phyloP scores from a whole-genome alignment of 768 basidiomycete genomes.

The Tulasnella sp. region DNA sequence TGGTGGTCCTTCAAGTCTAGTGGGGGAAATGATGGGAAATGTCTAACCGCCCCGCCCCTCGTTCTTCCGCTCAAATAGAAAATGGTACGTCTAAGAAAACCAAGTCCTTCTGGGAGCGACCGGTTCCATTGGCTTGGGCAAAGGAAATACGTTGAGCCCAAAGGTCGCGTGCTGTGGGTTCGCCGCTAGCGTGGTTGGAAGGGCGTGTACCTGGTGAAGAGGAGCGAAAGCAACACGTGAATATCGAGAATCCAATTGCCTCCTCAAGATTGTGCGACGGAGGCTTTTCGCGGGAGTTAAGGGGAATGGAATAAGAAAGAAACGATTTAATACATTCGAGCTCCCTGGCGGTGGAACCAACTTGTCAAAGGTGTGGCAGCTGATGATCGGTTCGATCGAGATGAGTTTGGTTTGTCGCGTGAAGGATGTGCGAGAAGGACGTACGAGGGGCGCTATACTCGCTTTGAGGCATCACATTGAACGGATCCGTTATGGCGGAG shows the following conservation, averaged over 20 bases:
- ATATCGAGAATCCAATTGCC: not conserved
- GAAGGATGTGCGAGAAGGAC: constrained; percentile 25
- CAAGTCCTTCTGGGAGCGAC: too few relatives aligned
- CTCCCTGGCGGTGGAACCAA: constrained; percentile 15
- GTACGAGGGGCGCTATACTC: constrained; percentile 71
- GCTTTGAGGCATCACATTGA: constrained; percentile 62
- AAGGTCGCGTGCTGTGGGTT: not conserved
- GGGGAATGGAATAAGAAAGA: constrained; percentile 5
- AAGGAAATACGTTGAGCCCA: constrained; percentile 1
- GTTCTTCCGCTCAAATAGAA: too few relatives aligned
- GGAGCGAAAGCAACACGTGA: not conserved
- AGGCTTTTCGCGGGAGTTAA: constrained; percentile 2
- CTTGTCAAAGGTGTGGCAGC: constrained; percentile 13
- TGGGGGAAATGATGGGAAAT: too few relatives aligned
- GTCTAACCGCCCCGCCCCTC: too few relatives aligned
- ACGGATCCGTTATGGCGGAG: constrained; percentile 55
- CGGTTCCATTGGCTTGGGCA: too few relatives aligned
- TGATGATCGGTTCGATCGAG: not conserved
- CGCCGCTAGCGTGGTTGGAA: constrained; percentile 13
- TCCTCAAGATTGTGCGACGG: not conserved
- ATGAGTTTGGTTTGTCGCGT: not conserved
- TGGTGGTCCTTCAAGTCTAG: too few relatives aligned
- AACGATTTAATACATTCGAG: constrained; percentile 13
- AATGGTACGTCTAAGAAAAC: too few relatives aligned
- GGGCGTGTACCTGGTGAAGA: constrained; percentile 9